Conservation (phyloP, 495 filamentous ascomycete species). For the Hapsidospora chrysogenum region DNA sequence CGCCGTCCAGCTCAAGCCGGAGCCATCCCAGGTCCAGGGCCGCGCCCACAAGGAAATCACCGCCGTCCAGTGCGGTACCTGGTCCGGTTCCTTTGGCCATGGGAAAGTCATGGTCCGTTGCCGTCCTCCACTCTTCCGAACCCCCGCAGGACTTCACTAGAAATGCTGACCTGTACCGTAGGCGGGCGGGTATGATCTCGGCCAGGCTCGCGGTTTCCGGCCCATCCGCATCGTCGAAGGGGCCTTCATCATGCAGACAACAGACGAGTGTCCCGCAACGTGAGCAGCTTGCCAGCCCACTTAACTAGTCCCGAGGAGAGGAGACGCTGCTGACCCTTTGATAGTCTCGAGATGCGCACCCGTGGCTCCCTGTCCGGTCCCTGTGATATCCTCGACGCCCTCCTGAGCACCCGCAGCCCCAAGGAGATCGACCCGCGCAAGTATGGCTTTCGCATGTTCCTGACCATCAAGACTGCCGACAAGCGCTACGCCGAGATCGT, state of each 20-base stretch:
- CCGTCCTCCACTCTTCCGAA: background rate
- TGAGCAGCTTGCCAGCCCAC: background rate
- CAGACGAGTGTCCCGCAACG: slow-evolving; percentile 2
- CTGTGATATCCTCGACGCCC: slow-evolving; percentile 39
- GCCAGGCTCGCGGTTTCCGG: slow-evolving; percentile 1
- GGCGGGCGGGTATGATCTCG: slow-evolving; percentile 3
- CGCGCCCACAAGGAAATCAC: slow-evolving; percentile 41
- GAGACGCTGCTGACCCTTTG: background rate
- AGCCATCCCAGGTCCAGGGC: slow-evolving; percentile 29
- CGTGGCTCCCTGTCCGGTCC: slow-evolving; percentile 41
- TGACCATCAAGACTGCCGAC: slow-evolving; percentile 44
- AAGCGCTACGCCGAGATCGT: slow-evolving; percentile 40
- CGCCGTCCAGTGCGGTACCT: slow-evolving; percentile 38
- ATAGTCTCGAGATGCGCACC: slow-evolving; percentile 35
- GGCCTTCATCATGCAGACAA: slow-evolving; percentile 3
- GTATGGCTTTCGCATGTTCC: slow-evolving; percentile 39
- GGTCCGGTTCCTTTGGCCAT: slow-evolving; percentile 43
- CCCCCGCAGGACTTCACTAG: slow-evolving; percentile 2
- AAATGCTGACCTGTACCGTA: slow-evolving; percentile 2
- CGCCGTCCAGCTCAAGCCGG: slow-evolving; percentile 41
- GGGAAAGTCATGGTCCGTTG: slow-evolving; percentile 38
- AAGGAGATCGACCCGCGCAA: slow-evolving; percentile 36
- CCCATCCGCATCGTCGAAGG: slow-evolving; percentile 3
- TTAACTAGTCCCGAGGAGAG: background rate
- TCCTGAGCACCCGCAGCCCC: slow-evolving; percentile 31